These are phyloP conservation scores for Wickerhamiella infanticola DNA, from an alignment of 1,139 yeast genomes.

Conservation along the genomic window DNA sequence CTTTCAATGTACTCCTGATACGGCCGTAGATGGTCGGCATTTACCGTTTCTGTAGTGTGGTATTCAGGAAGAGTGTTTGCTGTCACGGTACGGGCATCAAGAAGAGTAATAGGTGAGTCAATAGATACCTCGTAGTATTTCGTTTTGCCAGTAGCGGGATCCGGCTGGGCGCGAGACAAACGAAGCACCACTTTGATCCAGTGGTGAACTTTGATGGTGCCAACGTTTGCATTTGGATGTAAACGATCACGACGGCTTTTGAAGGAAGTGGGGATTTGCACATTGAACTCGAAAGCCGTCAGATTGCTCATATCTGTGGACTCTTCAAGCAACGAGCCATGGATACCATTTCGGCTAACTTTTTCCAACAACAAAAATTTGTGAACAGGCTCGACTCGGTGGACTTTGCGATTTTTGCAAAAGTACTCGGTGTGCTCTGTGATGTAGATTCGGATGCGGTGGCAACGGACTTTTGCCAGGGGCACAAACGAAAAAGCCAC, in stretches of 20 bases:
- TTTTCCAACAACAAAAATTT: constrained; percentile 71
- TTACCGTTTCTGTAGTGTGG: constrained; percentile 7
- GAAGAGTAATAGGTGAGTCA: constrained; percentile 75
- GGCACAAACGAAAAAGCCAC: constrained; percentile 75
- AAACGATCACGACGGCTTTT: constrained; percentile 27
- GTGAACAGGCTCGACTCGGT: constrained; percentile 76
- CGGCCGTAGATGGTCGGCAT: constrained; percentile 9
- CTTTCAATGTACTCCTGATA: constrained; percentile 12
- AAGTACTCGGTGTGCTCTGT: constrained; percentile 86
- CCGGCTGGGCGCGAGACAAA: constrained; percentile 45
- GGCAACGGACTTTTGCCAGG: constrained; percentile 71
- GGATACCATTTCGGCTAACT: constrained; percentile 40
- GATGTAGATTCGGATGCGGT: constrained; percentile 67
- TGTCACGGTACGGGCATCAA: constrained; percentile 32
- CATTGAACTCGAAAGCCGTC: constrained; percentile 64
- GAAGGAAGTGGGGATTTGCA: constrained; percentile 55
- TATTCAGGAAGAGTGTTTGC: constrained; percentile 29
- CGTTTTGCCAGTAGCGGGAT: constrained; percentile 32
- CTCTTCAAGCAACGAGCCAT: constrained; percentile 23
- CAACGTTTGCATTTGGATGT: constrained; percentile 73
- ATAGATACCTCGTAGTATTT: constrained; percentile 86
- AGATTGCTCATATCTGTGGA: constrained; percentile 26
- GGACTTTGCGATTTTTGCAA: constrained; percentile 73
- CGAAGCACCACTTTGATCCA: constrained; percentile 85
- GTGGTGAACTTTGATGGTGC: constrained; percentile 71